Evolutionary conservation across 306 rosid genomes (phyloP), one percentile per base, ranked within the genome.

Genomic region (Hippophae tibetana): DNA sequence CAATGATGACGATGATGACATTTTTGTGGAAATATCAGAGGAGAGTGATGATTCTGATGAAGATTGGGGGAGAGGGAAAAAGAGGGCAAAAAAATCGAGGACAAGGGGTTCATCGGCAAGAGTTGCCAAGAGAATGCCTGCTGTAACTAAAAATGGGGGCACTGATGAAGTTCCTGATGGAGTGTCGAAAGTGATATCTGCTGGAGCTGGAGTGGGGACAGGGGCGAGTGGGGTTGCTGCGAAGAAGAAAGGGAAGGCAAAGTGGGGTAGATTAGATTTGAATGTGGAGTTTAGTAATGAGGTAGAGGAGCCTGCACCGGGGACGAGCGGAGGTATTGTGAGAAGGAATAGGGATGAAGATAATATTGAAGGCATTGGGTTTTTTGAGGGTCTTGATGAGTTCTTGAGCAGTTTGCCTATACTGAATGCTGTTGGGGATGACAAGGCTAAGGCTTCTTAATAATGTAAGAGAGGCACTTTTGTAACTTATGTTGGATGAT

Each of bases 341-440:
- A 66, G 80, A 6, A 78, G 65, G 46, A 59, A 66, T 61, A 79
- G 76, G 57, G 82, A 81, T 47, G 96, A 78, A 76, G 98, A 88
- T 64, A 85, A 85, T 58, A 92, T 85, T 45, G 95, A 87, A 73
- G 96, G 96, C 48, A 85, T 70, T 71, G 78, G 72, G n/a, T 87
- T 87, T 76, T 92, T 92, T 61, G 98, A 92, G 65, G 98, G 96
- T 56, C 96, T 92, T 60, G 98, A 92, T 61, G 98, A 92, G 78
- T 92, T 88, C 73, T 78, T 92, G 38, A 87, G 70, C 63, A 87
- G 93, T 75, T 86, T 92, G 56, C 98, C 98, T 5, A 80, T 92
- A 62, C 93, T 92, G 43, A 87, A 86, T 80, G 97, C 67, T 54
- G 97, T 81, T 58, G 86, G 74, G 5, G 93, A 89, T 66, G 95